Conservation (phyloP, 2,329 filamentous ascomycete species). For the Hirsutella rhossiliensis region DNA sequence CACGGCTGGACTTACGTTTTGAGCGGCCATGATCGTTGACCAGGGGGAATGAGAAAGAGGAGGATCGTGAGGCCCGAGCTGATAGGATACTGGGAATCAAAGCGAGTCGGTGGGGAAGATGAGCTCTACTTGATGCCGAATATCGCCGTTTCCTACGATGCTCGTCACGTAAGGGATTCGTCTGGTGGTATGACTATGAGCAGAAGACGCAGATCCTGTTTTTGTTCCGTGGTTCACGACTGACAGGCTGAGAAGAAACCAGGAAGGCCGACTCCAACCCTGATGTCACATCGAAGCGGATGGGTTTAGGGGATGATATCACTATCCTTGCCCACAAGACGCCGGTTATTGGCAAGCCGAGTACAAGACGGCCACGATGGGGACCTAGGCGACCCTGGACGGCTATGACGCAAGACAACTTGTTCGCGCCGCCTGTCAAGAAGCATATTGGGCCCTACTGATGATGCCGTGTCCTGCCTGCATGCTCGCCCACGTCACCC, state of each 20-base stretch:
- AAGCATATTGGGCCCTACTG: neutral
- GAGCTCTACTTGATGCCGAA: no score
- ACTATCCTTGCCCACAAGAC: neutral
- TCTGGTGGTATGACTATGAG: no score
- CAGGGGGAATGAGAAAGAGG: no score
- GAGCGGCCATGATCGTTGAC: no score
- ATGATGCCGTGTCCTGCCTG: neutral
- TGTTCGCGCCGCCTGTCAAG: neutral
- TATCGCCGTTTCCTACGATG: no score
- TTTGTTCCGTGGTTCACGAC: neutral
- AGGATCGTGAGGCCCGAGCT: no score
- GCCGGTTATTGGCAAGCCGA: neutral
- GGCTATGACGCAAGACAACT: neutral
- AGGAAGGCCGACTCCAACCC: neutral
- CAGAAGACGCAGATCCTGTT: neutral
- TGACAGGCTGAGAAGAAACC: neutral
- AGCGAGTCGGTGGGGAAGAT: no score
- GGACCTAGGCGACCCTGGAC: neutral
- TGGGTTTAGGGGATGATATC: neutral
- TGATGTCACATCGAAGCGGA: neutral
- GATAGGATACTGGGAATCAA: no score
- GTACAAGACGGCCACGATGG: neutral
- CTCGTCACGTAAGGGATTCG: no score
- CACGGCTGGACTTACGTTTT: no score
- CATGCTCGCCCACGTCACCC: neutral